phyloP scores from a whole-genome alignment of 2,329 filamentous ascomycete genomes.

The Aciculosporium take region DNA sequence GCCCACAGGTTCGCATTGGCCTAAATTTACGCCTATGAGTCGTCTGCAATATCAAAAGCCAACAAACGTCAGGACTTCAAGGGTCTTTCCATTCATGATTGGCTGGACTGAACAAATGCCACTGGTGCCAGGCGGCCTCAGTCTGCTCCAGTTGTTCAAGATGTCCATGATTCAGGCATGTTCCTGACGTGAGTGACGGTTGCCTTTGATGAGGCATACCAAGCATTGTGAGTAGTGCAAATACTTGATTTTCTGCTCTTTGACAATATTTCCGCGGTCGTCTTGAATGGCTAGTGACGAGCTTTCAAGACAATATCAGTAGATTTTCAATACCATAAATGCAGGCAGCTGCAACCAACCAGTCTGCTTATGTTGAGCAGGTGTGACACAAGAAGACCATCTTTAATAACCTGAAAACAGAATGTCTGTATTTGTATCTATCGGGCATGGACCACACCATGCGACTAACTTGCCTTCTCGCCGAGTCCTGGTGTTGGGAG shows the following conservation, averaged over 20 bases:
- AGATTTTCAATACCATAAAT: not conserved
- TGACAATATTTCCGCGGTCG: not conserved
- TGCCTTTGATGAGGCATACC: not conserved
- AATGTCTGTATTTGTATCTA: no score
- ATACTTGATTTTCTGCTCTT: not conserved
- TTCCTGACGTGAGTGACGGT: not conserved
- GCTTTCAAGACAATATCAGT: not conserved
- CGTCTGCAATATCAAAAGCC: not conserved
- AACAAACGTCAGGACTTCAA: not conserved
- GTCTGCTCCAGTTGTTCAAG: not conserved
- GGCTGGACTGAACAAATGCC: not conserved
- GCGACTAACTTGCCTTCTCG: not conserved
- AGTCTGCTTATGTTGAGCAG: not conserved
- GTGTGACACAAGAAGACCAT: no score
- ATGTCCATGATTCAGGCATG: not conserved
- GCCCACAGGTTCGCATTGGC: not conserved
- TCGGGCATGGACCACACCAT: not conserved
- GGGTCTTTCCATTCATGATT: not conserved
- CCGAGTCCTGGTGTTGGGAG: not conserved
- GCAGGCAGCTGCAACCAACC: not conserved
- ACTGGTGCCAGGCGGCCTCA: not conserved
- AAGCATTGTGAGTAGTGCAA: not conserved
- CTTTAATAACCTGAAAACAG: no score
- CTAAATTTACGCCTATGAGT: not conserved
- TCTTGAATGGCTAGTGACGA: not conserved